Evolutionary conservation across 176 grass and related monocot genomes (phyloP).

Genomic region (Saccharum spontaneum): DNA sequence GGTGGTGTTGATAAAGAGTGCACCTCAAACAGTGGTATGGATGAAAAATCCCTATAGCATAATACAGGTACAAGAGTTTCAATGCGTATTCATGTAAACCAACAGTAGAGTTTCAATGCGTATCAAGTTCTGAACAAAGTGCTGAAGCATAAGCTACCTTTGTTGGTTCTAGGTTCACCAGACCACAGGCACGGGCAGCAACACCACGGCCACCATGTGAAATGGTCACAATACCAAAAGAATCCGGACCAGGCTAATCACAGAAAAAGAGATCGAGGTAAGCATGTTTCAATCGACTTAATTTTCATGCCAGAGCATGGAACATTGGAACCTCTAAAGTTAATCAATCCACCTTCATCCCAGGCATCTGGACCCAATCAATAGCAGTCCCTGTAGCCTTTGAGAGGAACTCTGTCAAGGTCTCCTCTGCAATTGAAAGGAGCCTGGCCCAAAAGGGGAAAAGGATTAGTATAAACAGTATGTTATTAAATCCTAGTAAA

Average conservation of each 20-base stretch:
- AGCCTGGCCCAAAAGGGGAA: constrained; percentile 46
- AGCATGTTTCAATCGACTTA: constrained; percentile 13
- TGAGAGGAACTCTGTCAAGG: constrained; percentile 97
- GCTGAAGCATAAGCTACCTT: constrained; percentile 53
- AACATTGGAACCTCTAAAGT: constrained; percentile 3
- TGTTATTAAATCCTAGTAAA: not conserved
- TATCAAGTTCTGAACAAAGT: constrained; percentile 4
- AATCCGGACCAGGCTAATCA: constrained; percentile 99
- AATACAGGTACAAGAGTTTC: not conserved
- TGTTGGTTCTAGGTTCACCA: constrained; percentile 94
- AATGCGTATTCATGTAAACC: not conserved
- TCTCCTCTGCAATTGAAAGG: constrained; percentile 89
- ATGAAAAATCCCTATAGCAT: not conserved
- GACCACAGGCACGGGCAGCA: constrained; percentile 96
- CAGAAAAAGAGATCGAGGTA: not conserved
- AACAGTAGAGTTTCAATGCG: not conserved
- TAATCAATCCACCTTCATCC: constrained; percentile 83
- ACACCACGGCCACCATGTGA: constrained; percentile 92
- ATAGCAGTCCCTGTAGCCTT: constrained; percentile 99
- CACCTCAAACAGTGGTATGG: not conserved
- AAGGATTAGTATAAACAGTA: not conserved
- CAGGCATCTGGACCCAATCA: constrained; percentile 99
- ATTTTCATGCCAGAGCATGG: not conserved
- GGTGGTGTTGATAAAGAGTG: not conserved
- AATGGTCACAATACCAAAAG: constrained; percentile 93